These are phyloP conservation scores for Tricharina praecox DNA, from an alignment of 495 filamentous ascomycete genomes.

Conservation along the genomic window DNA sequence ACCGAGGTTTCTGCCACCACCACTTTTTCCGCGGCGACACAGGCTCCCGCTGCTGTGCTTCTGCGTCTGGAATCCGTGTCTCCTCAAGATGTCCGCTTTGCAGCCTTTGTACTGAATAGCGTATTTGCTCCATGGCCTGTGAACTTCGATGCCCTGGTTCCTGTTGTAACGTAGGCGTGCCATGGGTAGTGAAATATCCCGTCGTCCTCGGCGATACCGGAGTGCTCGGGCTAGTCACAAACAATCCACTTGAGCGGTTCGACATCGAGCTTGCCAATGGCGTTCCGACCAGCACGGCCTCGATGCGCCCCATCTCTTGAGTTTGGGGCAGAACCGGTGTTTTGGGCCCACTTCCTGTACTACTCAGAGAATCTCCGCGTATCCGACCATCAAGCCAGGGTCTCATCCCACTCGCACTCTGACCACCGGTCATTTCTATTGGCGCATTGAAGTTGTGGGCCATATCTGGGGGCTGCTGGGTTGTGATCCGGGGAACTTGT, in stretches of 20 bases:
- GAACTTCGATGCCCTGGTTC: not conserved
- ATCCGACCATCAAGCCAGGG: not conserved
- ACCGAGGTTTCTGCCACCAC: slow-evolving; percentile 21
- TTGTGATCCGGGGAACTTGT: not conserved
- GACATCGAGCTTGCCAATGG: not conserved
- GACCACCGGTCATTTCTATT: slow-evolving; percentile 1
- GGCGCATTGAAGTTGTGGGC: not conserved
- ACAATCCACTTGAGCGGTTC: not conserved
- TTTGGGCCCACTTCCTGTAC: slow-evolving; percentile 1
- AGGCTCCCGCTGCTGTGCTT: slow-evolving; percentile 8
- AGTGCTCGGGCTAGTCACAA: no score
- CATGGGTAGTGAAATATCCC: no score
- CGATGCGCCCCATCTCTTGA: slow-evolving; percentile 2
- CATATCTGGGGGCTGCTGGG: not conserved
- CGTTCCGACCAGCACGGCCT: not conserved
- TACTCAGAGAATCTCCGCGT: not conserved
- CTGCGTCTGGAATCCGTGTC: slow-evolving; percentile 6
- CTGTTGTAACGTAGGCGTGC: not conserved
- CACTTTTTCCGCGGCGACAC: slow-evolving; percentile 4
- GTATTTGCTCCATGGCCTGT: not conserved
- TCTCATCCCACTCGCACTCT: not conserved
- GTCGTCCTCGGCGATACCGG: no score
- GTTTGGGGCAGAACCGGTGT: not conserved
- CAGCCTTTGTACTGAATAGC: not conserved
- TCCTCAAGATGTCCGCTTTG: not conserved